Conservation (phyloP, 805 yeast species). For the Metschnikowia lunata region DNA sequence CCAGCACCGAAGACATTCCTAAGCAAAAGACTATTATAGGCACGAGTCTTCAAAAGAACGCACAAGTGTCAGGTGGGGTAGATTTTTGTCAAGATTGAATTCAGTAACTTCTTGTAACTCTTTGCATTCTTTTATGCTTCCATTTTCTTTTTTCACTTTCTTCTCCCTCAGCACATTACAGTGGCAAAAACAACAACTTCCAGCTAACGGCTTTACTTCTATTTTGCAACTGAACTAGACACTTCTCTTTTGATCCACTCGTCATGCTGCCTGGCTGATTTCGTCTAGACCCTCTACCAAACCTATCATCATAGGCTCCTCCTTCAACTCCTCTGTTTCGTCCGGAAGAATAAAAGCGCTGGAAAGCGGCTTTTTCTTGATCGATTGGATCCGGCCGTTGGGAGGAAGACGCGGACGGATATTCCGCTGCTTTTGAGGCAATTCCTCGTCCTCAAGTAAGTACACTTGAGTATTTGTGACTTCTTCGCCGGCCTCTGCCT, state of each 20-base stretch:
- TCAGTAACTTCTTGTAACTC: too few relatives aligned
- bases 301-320: slow-evolving; percentile 3
- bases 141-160: too few relatives aligned
- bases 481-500: slow-evolving; percentile 36
- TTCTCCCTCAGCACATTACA: too few relatives aligned
- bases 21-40: too few relatives aligned
- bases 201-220: too few relatives aligned
- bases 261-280: slow-evolving; percentile 5
- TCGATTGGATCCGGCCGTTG: slow-evolving; percentile 72
- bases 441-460: slow-evolving; percentile 74
- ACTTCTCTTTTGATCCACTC: background rate
- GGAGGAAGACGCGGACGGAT: slow-evolving; percentile 83
- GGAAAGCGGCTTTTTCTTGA: slow-evolving; percentile 51
- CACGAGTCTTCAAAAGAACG: too few relatives aligned
- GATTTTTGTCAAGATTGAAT: too few relatives aligned
- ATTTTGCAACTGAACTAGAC: background rate
- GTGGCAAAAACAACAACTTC: background rate
- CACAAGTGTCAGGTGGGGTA: too few relatives aligned
- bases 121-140: too few relatives aligned
- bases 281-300: background rate
- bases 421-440: slow-evolving; percentile 74
- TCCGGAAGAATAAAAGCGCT: slow-evolving; percentile 29
- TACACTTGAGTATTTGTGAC: slow-evolving; percentile 35
- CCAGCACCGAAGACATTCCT: too few relatives aligned
- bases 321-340: background rate